Evolutionary conservation across 495 filamentous ascomycete species (phyloP).

Genomic region (Penicillium lividum): DNA sequence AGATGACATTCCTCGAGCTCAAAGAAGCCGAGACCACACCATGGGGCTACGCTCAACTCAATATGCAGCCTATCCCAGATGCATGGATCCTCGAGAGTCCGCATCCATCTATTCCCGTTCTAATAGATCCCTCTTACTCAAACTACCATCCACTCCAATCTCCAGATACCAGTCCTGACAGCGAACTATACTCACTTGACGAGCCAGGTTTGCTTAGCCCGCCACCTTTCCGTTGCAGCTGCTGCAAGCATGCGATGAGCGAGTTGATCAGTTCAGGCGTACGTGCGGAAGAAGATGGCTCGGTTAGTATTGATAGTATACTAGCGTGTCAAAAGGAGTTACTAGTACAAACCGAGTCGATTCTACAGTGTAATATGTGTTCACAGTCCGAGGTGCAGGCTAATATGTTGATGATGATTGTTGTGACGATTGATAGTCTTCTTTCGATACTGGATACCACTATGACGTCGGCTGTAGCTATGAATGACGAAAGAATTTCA

Average conservation of each 20-base stretch:
- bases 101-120: neutral
- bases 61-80: conserved; percentile 1
- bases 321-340: conserved; percentile 33
- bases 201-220: neutral
- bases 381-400: conserved; percentile 24
- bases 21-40: neutral
- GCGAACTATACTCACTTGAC: conserved; percentile 10
- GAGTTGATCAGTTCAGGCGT: conserved; percentile 13
- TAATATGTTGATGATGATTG: conserved; percentile 37
- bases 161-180: conserved; percentile 4
- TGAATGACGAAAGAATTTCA: neutral
- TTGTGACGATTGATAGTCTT: conserved; percentile 39
- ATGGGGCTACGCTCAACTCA: conserved; percentile 7
- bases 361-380: conserved; percentile 36
- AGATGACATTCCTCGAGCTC: neutral
- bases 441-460: conserved; percentile 31
- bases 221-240: conserved; percentile 9
- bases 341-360: conserved; percentile 30
- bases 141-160: conserved; percentile 12
- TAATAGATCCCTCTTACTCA: neutral
- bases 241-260: conserved; percentile 15
- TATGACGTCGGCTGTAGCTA: conserved; percentile 8
- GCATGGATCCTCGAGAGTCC: conserved; percentile 7
- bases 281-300: conserved; percentile 6
- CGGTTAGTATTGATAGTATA: conserved; percentile 33